Evolutionary conservation across 2,329 filamentous ascomycete genomes (phyloP).

Genomic region (Colletotrichum sp.): DNA sequence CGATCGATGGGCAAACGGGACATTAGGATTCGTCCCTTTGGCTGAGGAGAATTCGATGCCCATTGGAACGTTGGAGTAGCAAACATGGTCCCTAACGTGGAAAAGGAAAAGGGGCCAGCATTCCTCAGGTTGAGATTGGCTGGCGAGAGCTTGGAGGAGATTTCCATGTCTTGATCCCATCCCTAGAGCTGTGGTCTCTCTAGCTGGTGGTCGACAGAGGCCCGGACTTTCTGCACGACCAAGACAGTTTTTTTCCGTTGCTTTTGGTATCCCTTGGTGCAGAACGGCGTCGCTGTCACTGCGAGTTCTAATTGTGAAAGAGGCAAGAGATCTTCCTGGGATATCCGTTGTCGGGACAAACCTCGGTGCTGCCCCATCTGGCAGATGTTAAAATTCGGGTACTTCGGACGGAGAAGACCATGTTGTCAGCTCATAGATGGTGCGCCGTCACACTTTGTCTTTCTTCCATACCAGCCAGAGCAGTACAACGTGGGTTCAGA

Average conservation of each 20-base stretch:
- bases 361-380: background rate
- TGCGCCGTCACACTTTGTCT: conserved; percentile 8
- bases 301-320: background rate
- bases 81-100: background rate
- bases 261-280: conserved; percentile 3
- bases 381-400: background rate
- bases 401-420: background rate
- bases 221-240: background rate
- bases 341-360: conserved; percentile 3
- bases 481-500: background rate
- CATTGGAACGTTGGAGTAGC: background rate
- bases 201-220: background rate
- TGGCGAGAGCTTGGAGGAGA: background rate
- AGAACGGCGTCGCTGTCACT: background rate
- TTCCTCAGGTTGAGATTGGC: background rate
- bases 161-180: conserved; percentile 3
- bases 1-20: background rate
- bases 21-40: background rate
- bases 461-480: conserved; percentile 12
- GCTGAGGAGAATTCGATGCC: background rate
- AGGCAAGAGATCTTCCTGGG: background rate
- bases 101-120: background rate
- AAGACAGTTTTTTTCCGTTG: background rate
- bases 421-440: background rate
- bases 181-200: background rate